Evolutionary conservation across 768 basidiomycete genomes (phyloP).

Genomic region (Mycena amicta): DNA sequence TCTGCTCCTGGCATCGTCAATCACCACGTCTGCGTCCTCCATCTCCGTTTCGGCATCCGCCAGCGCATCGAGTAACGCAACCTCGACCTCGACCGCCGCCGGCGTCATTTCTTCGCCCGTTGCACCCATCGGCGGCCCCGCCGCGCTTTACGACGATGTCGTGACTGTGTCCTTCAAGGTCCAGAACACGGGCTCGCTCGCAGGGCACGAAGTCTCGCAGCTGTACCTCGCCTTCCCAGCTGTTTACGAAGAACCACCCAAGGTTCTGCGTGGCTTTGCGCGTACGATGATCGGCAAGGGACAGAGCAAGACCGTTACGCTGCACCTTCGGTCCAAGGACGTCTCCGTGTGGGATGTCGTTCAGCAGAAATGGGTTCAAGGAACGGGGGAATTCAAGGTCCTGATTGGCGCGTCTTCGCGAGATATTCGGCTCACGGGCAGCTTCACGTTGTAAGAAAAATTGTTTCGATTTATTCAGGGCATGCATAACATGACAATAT

Average conservation of each 20-base stretch:
- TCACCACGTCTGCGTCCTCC: background rate
- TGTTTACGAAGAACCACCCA: slow-evolving; percentile 31
- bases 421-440: slow-evolving; percentile 22
- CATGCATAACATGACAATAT: no score
- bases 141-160: slow-evolving; percentile 29
- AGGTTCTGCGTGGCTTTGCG: slow-evolving; percentile 34
- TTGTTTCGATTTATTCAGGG: background rate
- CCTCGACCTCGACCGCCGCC: background rate
- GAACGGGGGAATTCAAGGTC: slow-evolving; percentile 34
- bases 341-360: slow-evolving; percentile 18
- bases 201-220: slow-evolving; percentile 27
- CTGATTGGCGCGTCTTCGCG: slow-evolving; percentile 32
- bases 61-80: slow-evolving; percentile 11
- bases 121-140: slow-evolving; percentile 4
- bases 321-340: slow-evolving; percentile 11
- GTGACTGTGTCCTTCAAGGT: slow-evolving; percentile 34
- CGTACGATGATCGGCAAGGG: slow-evolving; percentile 24
- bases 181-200: slow-evolving; percentile 33
- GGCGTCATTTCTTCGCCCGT: slow-evolving; percentile 6
- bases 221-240: slow-evolving; percentile 28
- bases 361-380: slow-evolving; percentile 34
- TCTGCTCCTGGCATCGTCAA: background rate
- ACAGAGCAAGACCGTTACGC: background rate
- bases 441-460: background rate
- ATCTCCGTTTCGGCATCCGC: background rate